Percentiles rank a stretch among this genome's conserved stretches.
phyloP scores from a whole-genome alignment of 2,329 filamentous ascomycete species.

The Neofusicoccum sp. region DNA sequence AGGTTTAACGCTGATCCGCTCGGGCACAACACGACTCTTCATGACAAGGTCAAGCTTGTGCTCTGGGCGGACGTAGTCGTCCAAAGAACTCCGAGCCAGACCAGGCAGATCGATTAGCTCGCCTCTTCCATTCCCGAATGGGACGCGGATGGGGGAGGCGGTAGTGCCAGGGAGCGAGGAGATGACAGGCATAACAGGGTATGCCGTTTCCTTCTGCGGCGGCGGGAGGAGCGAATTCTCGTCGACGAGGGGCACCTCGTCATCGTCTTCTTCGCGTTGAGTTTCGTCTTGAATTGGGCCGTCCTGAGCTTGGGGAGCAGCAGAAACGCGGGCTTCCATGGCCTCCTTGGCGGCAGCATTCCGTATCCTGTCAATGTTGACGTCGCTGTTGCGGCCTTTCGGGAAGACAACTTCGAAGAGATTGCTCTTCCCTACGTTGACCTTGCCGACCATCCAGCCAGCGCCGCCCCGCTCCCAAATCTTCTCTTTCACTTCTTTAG shows the following conservation, averaged over 20 bases:
- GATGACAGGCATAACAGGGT: slow-evolving; percentile 82
- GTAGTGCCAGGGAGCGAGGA: slow-evolving; percentile 90
- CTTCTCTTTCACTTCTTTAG: slow-evolving; percentile 78
- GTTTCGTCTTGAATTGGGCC: slow-evolving; percentile 9
- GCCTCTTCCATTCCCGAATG: slow-evolving; percentile 82
- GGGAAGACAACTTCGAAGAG: slow-evolving; percentile 88
- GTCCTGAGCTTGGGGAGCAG: slow-evolving; percentile 29
- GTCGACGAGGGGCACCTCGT: slow-evolving; percentile 24
- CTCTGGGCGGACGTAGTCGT: slow-evolving; percentile 68
- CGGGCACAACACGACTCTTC: slow-evolving; percentile 72
- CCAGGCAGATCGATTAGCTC: slow-evolving; percentile 94
- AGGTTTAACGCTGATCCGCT: slow-evolving; percentile 72
- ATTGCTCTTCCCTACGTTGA: slow-evolving; percentile 95
- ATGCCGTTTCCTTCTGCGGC: slow-evolving; percentile 70
- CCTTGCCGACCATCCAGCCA: slow-evolving; percentile 96
- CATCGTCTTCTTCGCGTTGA: background rate
- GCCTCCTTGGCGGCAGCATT: slow-evolving; percentile 34
- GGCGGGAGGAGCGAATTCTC: slow-evolving; percentile 69
- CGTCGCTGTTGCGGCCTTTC: slow-evolving; percentile 55
- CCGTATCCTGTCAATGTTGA: slow-evolving; percentile 37
- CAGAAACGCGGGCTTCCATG: background rate
- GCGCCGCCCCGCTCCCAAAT: slow-evolving; percentile 83
- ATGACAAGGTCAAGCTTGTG: slow-evolving; percentile 73
- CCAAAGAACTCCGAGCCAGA: slow-evolving; percentile 71
- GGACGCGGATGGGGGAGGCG: slow-evolving; percentile 89